A percentile compares a stretch with the other conserved stretches of the same genome.
Evolutionary conservation across 1,139 yeast species (phyloP).

Genomic region (Yamadazyma mexicana): DNA sequence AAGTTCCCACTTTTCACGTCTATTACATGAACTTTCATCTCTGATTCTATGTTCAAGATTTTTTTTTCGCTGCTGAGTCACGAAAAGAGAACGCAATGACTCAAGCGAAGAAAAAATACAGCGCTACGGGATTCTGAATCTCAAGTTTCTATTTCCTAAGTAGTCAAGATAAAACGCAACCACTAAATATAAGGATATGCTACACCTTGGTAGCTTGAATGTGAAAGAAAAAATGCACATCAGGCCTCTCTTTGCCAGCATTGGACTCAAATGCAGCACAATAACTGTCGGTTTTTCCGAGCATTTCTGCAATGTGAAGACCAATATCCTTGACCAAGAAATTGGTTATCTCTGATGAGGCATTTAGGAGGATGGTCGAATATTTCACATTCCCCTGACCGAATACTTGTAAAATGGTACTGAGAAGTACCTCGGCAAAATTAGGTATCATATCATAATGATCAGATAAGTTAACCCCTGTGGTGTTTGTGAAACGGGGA

Average conservation of each 20-base stretch:
- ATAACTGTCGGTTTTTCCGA: conserved; percentile 34
- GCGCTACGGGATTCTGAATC: neutral
- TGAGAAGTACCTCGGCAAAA: conserved; percentile 23
- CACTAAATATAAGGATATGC: too few species aligned
- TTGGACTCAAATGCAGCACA: conserved; percentile 23
- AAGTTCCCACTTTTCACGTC: conserved; percentile 96
- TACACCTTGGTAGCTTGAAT: conserved; percentile 29
- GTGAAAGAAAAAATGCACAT: conserved; percentile 31
- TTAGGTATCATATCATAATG: conserved; percentile 28
- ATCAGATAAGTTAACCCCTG: conserved; percentile 19
- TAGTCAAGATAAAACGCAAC: too few species aligned
- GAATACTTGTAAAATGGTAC: conserved; percentile 27
- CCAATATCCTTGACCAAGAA: conserved; percentile 33
- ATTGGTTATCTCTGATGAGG: conserved; percentile 32
- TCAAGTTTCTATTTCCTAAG: neutral
- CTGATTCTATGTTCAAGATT: neutral
- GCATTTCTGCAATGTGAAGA: conserved; percentile 32
- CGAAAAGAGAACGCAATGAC: neutral
- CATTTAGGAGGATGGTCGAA: conserved; percentile 30
- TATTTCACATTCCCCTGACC: conserved; percentile 37
- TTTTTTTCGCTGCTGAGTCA: neutral
- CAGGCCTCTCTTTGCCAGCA: conserved; percentile 16
- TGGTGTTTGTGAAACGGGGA: conserved; percentile 17
- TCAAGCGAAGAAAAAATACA: neutral
- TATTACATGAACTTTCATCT: conserved; percentile 47